These are phyloP conservation scores for Paralagenidium karlingii DNA, from an alignment of 352 stramenopile genomes.

Conservation along the genomic window DNA sequence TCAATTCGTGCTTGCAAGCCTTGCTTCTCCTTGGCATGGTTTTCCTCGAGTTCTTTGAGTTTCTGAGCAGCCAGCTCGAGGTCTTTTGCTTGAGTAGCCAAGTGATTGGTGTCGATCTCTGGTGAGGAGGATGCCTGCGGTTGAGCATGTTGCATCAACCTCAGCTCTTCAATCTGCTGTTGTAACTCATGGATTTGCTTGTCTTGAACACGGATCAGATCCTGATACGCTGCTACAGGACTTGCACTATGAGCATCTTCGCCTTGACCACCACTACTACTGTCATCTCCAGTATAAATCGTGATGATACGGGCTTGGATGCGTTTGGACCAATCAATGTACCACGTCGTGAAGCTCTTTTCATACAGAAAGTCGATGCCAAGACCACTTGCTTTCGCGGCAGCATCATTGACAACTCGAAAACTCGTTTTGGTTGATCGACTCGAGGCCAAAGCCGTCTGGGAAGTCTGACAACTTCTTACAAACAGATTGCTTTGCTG, in stretches of 20 bases:
- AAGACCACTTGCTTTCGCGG: conserved; percentile 8
- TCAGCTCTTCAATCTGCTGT: conserved; percentile 12
- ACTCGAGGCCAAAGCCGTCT: background rate
- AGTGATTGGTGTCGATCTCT: too few species aligned
- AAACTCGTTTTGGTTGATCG: too few species aligned
- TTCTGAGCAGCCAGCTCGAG: too few species aligned
- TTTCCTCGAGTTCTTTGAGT: too few species aligned
- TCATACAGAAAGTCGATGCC: conserved; percentile 53
- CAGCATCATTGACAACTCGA: background rate
- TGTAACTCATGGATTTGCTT: conserved; percentile 51
- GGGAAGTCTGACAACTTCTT: background rate
- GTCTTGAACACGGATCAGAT: conserved; percentile 74
- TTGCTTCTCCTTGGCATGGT: too few species aligned
- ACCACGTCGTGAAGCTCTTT: conserved; percentile 32
- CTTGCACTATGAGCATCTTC: conserved; percentile 6
- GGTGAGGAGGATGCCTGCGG: too few species aligned
- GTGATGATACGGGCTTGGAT: conserved; percentile 55
- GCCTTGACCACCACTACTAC: conserved; percentile 12
- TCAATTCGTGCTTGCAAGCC: too few species aligned
- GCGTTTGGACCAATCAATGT: conserved; percentile 28
- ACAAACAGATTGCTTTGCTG: conserved; percentile 18
- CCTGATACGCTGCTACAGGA: conserved; percentile 44
- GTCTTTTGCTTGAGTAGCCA: too few species aligned
- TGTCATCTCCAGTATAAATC: conserved; percentile 58
- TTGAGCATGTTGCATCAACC: too few species aligned